Evolutionary conservation across 768 basidiomycete genomes (phyloP).

Genomic region (Amanita thiersii): DNA sequence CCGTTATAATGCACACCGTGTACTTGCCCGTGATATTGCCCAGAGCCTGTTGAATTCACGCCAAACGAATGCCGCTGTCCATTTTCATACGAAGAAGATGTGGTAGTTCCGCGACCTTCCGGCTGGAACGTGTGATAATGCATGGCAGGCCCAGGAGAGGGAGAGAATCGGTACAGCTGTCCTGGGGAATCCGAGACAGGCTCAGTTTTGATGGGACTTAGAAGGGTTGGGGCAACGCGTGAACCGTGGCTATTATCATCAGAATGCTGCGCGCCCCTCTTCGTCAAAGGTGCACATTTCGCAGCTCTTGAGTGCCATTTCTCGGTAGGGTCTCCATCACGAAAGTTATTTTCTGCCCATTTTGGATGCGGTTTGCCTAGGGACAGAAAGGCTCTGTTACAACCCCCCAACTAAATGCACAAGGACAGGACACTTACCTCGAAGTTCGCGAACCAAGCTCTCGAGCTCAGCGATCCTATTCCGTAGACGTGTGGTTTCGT

Average conservation of each 20-base stretch:
- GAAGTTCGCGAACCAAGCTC: slow-evolving; percentile 81
- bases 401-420: not conserved
- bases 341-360: slow-evolving; percentile 75
- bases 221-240: slow-evolving; percentile 34
- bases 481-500: slow-evolving; percentile 78
- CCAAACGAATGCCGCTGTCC: slow-evolving; percentile 24
- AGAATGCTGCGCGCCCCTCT: slow-evolving; percentile 24
- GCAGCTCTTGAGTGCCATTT: slow-evolving; percentile 83
- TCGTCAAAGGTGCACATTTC: slow-evolving; percentile 46
- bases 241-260: slow-evolving; percentile 24
- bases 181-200: slow-evolving; percentile 39
- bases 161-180: slow-evolving; percentile 63
- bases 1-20: slow-evolving; percentile 5
- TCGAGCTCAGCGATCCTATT: slow-evolving; percentile 91
- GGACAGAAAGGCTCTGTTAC: not conserved
- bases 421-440: slow-evolving; percentile 38
- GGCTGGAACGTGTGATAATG: slow-evolving; percentile 46
- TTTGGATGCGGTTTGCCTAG: slow-evolving; percentile 82
- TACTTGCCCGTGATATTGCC: slow-evolving; percentile 11
- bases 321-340: slow-evolving; percentile 74
- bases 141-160: slow-evolving; percentile 47
- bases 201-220: slow-evolving; percentile 66
- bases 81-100: slow-evolving; percentile 26
- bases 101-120: slow-evolving; percentile 29
- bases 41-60: slow-evolving; percentile 18